phyloP scores from a whole-genome alignment of 768 basidiomycete genomes.

The Phlebiopsis flavidoalba region DNA sequence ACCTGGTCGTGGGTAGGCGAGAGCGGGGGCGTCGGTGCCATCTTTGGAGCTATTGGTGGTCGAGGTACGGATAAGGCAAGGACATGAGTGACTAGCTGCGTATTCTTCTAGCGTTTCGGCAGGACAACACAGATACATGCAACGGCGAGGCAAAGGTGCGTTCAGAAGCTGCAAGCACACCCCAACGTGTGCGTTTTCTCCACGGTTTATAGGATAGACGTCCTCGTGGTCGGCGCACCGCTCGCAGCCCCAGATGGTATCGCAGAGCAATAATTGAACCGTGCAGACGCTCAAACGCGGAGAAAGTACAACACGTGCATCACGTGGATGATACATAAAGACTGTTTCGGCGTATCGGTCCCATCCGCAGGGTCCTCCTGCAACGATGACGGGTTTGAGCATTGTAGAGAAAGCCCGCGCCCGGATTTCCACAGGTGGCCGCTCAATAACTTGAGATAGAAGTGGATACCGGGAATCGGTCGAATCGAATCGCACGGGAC shows the following conservation, averaged over 20 bases:
- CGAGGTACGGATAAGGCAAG: slow-evolving; percentile 27
- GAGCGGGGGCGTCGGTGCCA: slow-evolving; percentile 41
- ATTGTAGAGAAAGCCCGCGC: neutral
- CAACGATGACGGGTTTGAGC: neutral
- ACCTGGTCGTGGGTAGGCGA: slow-evolving; percentile 72
- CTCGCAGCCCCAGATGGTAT: neutral
- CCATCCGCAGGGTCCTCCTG: neutral
- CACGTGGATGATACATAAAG: neutral
- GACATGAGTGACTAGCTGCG: slow-evolving; percentile 17
- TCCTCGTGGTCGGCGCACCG: slow-evolving; percentile 9
- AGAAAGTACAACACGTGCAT: slow-evolving; percentile 8
- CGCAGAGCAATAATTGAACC: slow-evolving; percentile 1
- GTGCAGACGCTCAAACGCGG: neutral
- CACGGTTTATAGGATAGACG: neutral
- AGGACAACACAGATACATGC: slow-evolving; percentile 4
- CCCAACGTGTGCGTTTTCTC: neutral
- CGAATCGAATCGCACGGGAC: no score
- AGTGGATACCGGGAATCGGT: no score
- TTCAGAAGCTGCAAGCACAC: neutral
- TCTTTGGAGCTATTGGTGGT: slow-evolving; percentile 29
- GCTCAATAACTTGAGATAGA: no score
- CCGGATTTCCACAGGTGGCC: no score
- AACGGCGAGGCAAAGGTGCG: slow-evolving; percentile 10
- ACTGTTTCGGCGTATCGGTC: neutral
- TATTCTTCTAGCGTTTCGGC: slow-evolving; percentile 3